Percentiles rank a stretch among this genome's conserved stretches.
Evolutionary conservation across 1,284 basidiomycete species (phyloP).

Genomic region (Mycosarcoma mackinlayi): DNA sequence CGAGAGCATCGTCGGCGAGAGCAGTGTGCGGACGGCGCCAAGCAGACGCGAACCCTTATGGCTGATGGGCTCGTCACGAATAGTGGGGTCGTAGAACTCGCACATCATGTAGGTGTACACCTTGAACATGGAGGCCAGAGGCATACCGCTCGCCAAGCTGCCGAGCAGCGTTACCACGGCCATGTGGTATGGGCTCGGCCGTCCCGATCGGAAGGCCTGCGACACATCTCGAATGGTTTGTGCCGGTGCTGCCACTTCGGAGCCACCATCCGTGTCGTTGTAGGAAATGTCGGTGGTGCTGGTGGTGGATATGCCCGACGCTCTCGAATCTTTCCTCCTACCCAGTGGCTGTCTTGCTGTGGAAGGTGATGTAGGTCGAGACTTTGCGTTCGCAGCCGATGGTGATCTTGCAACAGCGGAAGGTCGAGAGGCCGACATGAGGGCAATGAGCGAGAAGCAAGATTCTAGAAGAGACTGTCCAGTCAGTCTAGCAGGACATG

Average conservation of each 20-base stretch:
- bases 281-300: conserved; percentile 19
- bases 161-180: conserved; percentile 59
- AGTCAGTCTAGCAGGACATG: background rate
- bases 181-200: conserved; percentile 58
- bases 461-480: too few relatives aligned
- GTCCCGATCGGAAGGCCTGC: conserved; percentile 42
- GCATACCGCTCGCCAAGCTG: conserved; percentile 58
- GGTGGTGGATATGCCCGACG: conserved; percentile 15
- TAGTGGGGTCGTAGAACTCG: conserved; percentile 51
- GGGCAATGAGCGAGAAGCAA: too few relatives aligned
- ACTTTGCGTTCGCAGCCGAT: conserved; percentile 2
- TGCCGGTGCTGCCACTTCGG: conserved; percentile 41
- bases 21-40: conserved; percentile 6
- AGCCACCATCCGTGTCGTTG: conserved; percentile 35
- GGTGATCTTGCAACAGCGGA: conserved; percentile 6
- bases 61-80: conserved; percentile 32
- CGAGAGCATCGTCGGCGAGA: conserved; percentile 2
- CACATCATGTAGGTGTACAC: conserved; percentile 62
- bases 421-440: conserved; percentile 23
- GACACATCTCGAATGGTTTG: conserved; percentile 54
- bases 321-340: conserved; percentile 18
- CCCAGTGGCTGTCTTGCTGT: conserved; percentile 7
- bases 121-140: conserved; percentile 60
- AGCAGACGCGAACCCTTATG: conserved; percentile 15
- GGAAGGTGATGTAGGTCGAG: conserved; percentile 6